phyloP scores from a whole-genome alignment of 441 rosid species.

The Syzygium malaccense region DNA sequence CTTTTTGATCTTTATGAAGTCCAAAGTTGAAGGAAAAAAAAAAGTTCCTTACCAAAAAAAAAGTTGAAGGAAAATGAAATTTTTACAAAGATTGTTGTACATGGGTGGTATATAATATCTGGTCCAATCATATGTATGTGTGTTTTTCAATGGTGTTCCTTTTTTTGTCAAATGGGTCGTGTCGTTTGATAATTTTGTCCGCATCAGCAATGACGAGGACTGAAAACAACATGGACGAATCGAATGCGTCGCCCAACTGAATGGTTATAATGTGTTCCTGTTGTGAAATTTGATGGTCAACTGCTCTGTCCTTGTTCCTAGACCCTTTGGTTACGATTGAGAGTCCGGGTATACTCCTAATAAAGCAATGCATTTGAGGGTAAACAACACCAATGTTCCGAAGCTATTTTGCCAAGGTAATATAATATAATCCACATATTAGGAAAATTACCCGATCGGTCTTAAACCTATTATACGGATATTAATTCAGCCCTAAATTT shows the following conservation, averaged over 20 bases:
- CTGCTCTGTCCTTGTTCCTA: background rate
- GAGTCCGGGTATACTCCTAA: background rate
- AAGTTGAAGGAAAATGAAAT: background rate
- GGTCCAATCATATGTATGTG: background rate
- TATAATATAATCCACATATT: background rate
- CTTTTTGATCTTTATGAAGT: background rate
- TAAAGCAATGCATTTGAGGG: background rate
- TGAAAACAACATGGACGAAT: background rate
- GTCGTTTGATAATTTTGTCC: background rate
- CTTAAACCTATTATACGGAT: rapidly evolving
- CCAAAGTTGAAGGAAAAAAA: background rate
- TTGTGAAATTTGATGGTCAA: background rate
- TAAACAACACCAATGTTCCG: background rate
- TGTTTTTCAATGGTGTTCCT: background rate
- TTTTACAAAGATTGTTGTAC: background rate
- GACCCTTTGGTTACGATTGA: background rate
- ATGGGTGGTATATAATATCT: background rate
- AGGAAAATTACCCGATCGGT: background rate
- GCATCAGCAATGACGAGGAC: background rate
- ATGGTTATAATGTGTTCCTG: background rate
- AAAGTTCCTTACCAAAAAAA: too few species aligned
- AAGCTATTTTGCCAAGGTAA: background rate
- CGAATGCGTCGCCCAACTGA: background rate
- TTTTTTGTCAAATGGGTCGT: background rate
- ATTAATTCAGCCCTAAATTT: background rate